These are phyloP conservation scores for Trametes cubensis DNA, from an alignment of 768 basidiomycete genomes.

Conservation along the genomic window DNA sequence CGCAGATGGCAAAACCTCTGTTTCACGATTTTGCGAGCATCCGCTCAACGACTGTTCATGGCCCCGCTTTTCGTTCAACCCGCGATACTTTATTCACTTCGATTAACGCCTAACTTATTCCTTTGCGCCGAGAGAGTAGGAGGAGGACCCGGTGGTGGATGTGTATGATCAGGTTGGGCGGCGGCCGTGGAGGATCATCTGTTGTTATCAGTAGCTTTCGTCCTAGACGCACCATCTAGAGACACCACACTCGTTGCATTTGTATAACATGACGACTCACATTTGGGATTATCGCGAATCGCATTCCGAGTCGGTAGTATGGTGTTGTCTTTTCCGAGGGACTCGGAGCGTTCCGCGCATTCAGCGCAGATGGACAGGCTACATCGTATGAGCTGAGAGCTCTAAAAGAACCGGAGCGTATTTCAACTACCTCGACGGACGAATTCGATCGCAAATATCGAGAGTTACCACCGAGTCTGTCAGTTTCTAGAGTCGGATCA, in stretches of 20 bases:
- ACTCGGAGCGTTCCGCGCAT: too few species aligned
- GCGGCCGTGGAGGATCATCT: neutral
- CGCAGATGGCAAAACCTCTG: neutral
- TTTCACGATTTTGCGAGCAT: neutral
- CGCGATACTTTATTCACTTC: conserved; percentile 1
- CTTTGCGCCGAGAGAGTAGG: conserved; percentile 1
- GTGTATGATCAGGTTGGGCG: neutral
- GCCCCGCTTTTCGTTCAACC: conserved; percentile 7
- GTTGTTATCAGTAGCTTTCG: neutral
- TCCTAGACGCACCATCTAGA: conserved; percentile 9
- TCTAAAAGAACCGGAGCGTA: too few species aligned
- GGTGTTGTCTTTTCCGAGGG: too few species aligned
- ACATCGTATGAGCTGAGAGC: too few species aligned
- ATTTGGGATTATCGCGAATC: neutral
- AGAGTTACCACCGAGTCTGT: too few species aligned
- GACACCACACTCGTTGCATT: conserved; percentile 5
- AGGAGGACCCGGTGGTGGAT: neutral
- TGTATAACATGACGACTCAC: conserved; percentile 9
- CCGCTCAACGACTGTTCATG: conserved; percentile 7
- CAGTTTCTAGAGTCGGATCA: too few species aligned
- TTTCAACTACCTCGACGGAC: too few species aligned
- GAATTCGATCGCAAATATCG: too few species aligned
- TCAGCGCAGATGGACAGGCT: neutral
- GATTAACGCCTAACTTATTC: conserved; percentile 9
- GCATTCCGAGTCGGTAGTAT: neutral